These are phyloP conservation scores for Phylloboletellus chloephorus DNA, from an alignment of 1,284 basidiomycete genomes.

Conservation along the genomic window DNA sequence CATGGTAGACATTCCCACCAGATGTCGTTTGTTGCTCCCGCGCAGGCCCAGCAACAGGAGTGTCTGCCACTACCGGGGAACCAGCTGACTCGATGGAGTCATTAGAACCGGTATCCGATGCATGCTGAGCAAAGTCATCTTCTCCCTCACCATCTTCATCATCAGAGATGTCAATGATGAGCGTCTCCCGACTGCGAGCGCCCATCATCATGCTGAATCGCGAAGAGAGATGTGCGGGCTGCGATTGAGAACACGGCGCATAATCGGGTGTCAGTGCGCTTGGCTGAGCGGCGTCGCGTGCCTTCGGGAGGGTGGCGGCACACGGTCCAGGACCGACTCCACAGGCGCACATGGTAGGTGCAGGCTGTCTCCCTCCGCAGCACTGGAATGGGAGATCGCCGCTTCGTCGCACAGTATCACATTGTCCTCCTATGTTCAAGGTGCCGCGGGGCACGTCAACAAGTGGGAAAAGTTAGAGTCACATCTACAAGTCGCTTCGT, in stretches of 20 bases:
- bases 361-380: conserved; percentile 1
- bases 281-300: conserved; percentile 2
- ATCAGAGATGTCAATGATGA: conserved; percentile 31
- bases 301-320: background rate
- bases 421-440: conserved; percentile 19
- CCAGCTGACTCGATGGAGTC: conserved; percentile 4
- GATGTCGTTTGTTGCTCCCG: conserved; percentile 6
- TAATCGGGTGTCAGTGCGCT: background rate
- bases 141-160: conserved; percentile 31
- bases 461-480: conserved; percentile 29
- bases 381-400: background rate
- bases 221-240: conserved; percentile 13
- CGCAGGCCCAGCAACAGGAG: background rate
- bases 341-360: conserved; percentile 1
- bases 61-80: conserved; percentile 1
- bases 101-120: background rate
- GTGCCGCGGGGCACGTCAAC: conserved; percentile 11
- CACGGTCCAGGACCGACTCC: conserved; percentile 4
- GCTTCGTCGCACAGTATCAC: conserved; percentile 8
- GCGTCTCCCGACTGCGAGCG: conserved; percentile 21
- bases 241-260: conserved; percentile 5
- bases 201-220: conserved; percentile 27
- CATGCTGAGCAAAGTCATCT: conserved; percentile 26
- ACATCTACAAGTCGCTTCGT: conserved; percentile 29
- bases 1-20: background rate